Evolutionary conservation across 257 asterid species (phyloP).

Genomic region (Lycium ferocissimum): DNA sequence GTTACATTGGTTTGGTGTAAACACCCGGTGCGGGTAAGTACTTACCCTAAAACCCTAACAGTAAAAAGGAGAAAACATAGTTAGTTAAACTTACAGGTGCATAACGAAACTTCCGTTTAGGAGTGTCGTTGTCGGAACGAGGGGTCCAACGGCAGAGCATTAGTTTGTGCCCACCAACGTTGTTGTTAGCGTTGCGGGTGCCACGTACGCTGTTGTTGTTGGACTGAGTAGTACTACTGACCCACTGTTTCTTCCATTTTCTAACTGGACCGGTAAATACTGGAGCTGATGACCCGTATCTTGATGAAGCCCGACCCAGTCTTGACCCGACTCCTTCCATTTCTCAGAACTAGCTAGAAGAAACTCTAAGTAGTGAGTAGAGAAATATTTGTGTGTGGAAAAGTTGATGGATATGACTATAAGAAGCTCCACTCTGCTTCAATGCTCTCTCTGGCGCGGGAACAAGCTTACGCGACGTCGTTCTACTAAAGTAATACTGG

Average conservation of each 20-base stretch:
- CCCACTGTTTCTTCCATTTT: constrained; percentile 92
- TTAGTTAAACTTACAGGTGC: constrained; percentile 56
- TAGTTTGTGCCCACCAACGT: constrained; percentile 47
- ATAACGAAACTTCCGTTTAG: constrained; percentile 79
- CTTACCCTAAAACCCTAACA: not conserved
- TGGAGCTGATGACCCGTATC: constrained; percentile 67
- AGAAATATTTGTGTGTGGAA: not conserved
- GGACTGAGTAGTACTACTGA: constrained; percentile 42
- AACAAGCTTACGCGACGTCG: not conserved
- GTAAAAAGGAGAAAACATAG: not conserved
- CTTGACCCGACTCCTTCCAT: constrained; percentile 77
- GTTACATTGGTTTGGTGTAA: too few species aligned
- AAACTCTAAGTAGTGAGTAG: not conserved
- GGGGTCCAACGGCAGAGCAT: constrained; percentile 92
- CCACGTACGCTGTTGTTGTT: constrained; percentile 28
- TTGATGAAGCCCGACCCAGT: constrained; percentile 65
- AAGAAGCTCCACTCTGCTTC: not conserved
- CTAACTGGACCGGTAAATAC: constrained; percentile 82
- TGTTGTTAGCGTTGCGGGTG: constrained; percentile 35
- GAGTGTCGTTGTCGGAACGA: constrained; percentile 45
- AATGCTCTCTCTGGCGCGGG: constrained; percentile 11
- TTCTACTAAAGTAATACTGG: too few species aligned
- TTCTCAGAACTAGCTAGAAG: not conserved
- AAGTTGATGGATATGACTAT: not conserved
- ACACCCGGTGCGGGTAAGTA: too few species aligned